Percentiles rank a stretch among this genome's conserved stretches.
Conservation (phyloP, 2,329 filamentous ascomycete genomes). For the Aspergillus cejpii region DNA sequence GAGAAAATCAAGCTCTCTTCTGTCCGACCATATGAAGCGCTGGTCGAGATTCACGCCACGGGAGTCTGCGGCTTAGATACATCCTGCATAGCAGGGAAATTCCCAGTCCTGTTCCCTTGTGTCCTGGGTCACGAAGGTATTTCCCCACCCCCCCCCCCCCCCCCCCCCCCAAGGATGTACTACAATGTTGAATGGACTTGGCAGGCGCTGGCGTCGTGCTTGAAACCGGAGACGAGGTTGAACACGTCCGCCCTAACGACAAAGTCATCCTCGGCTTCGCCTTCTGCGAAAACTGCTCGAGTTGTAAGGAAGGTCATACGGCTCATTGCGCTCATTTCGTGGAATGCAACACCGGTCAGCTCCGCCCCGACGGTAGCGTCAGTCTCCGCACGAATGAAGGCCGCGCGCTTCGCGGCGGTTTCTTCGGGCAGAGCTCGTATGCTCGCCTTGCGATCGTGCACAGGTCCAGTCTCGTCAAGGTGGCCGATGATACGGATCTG, state of each 20-base stretch:
- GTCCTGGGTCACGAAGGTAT: slow-evolving; percentile 21
- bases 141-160: not conserved
- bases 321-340: slow-evolving; percentile 15
- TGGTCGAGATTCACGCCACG: slow-evolving; percentile 30
- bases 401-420: slow-evolving; percentile 19
- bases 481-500: slow-evolving; percentile 14
- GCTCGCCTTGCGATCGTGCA: slow-evolving; percentile 27
- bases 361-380: slow-evolving; percentile 8
- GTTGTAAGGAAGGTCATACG: slow-evolving; percentile 14
- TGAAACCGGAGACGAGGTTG: slow-evolving; percentile 39
- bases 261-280: slow-evolving; percentile 32
- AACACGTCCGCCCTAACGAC: slow-evolving; percentile 40
- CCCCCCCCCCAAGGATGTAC: too few species aligned
- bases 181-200: too few species aligned
- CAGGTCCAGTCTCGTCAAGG: slow-evolving; percentile 13
- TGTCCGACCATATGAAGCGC: slow-evolving; percentile 18
- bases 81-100: slow-evolving; percentile 20
- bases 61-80: slow-evolving; percentile 35
- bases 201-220: slow-evolving; percentile 49
- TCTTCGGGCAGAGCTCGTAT: slow-evolving; percentile 39
- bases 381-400: slow-evolving; percentile 1
- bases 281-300: slow-evolving; percentile 14
- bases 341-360: slow-evolving; percentile 13
- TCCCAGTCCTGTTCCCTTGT: slow-evolving; percentile 11
- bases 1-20: too few species aligned